phyloP scores from a whole-genome alignment of 805 yeast genomes.

The Suhomyces xylopsoci region DNA sequence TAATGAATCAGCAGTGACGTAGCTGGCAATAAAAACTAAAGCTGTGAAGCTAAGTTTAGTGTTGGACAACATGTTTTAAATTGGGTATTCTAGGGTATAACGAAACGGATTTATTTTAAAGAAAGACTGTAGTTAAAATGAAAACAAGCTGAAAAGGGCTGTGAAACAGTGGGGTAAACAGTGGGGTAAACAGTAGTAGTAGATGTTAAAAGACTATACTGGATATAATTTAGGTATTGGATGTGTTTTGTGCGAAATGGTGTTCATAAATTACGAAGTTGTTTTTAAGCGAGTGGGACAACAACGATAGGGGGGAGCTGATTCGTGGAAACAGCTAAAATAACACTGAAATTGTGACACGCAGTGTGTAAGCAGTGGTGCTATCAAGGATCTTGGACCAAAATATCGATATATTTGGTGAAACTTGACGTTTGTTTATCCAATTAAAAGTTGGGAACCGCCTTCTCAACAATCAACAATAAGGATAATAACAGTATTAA shows the following conservation, averaged over 20 bases:
- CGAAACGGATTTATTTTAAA: conserved; percentile 9
- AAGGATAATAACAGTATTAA: neutral
- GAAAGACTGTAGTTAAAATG: conserved; percentile 25
- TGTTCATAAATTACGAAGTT: neutral
- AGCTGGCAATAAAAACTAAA: conserved; percentile 2
- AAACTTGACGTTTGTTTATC: neutral
- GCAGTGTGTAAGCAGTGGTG: neutral
- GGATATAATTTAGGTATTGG: neutral
- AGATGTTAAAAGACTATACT: neutral
- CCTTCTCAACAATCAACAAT: neutral
- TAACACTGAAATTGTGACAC: neutral
- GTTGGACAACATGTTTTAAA: conserved; percentile 3
- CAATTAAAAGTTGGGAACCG: neutral
- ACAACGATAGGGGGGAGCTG: neutral
- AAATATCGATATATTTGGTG: neutral
- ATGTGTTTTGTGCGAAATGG: neutral
- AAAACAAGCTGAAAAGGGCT: conserved; percentile 1
- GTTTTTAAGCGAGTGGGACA: neutral
- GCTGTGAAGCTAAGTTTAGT: conserved; percentile 8
- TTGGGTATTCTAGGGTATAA: neutral
- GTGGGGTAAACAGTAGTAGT: neutral
- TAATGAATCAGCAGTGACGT: conserved; percentile 1
- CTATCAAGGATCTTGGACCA: neutral
- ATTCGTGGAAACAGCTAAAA: neutral
- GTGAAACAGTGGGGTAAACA: neutral